Evolutionary conservation across 208 protist genomes (phyloP), one percentile per base, ranked within the genome.

Genomic region (Crithidia expoeki): DNA sequence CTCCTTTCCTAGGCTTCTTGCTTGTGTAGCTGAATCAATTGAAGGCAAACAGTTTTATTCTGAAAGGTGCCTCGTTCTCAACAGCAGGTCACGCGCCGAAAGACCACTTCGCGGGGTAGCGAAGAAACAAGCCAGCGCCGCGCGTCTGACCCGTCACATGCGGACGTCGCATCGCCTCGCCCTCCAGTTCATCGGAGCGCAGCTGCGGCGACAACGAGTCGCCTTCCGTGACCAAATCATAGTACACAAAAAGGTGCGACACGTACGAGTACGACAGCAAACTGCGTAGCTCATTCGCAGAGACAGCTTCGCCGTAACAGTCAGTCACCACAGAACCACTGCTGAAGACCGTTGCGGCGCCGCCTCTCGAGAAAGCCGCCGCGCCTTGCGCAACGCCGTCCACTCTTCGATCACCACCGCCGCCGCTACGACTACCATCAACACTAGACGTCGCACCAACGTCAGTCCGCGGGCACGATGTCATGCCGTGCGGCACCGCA

Each of bases 161-260:
- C 57, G 60, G 30, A 11, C 34, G 55, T 17, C 55, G 55, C 55
- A 30, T 21, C 16, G 55, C 46, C 33, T 60, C 55, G 27, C n/a
- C n/a, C 52, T 38, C 30, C 30, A 14, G 36, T 12, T 49, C 44
- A 49, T 49, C 44, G 16, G 16, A 12, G 44, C 44, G 44, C 25
- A 52, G 17, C 64, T 42, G 50, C 50, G 25, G 21, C 50, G 34
- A 40, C 58, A 11, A 12, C 61, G 36, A 12, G 30, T n/a, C 56
- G 28, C 42, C 61, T 14, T 28, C 70, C 3, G 55, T 49, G 23
- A 66, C 71, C 19, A 81, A 44, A 16, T 86, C 53, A 51, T 88
- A 93, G 69, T 89, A 76, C 47, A 93, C 80, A 76, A 85, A 89
- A n/a, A 87, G 51, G 58, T 93, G 72, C 32, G 88, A 85, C 40